phyloP scores from a whole-genome alignment of 2,329 filamentous ascomycete genomes.

The Claviceps pazoutovae region DNA sequence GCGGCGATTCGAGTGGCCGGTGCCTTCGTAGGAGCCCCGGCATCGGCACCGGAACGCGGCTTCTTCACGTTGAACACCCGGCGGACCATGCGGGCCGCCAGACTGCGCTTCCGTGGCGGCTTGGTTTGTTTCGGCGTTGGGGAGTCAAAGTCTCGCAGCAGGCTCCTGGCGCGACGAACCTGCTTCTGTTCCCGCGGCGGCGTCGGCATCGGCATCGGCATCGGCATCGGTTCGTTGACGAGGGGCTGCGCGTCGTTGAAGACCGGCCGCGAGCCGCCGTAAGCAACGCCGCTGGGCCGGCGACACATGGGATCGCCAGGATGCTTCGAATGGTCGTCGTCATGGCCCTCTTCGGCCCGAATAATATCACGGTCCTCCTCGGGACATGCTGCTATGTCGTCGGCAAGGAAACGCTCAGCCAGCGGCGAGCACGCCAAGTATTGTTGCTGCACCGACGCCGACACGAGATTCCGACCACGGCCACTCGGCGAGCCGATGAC shows the following conservation, averaged over 20 bases:
- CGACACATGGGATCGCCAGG: slow-evolving; percentile 49
- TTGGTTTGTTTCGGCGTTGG: slow-evolving; percentile 43
- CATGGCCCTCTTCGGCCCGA: slow-evolving; percentile 16
- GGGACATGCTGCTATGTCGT: slow-evolving; percentile 51
- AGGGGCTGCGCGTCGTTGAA: slow-evolving; percentile 45
- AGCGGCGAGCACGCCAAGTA: slow-evolving; percentile 50
- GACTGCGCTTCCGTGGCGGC: slow-evolving; percentile 15
- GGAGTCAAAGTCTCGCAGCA: slow-evolving; percentile 52
- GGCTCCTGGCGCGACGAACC: slow-evolving; percentile 41
- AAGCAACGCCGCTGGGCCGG: slow-evolving; percentile 63
- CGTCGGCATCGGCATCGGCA: slow-evolving; percentile 16
- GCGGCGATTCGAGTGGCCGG: slow-evolving; percentile 19
- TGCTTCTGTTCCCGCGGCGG: slow-evolving; percentile 39
- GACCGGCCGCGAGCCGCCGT: slow-evolving; percentile 54
- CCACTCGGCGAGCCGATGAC: slow-evolving; percentile 4
- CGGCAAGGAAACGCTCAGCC: slow-evolving; percentile 49
- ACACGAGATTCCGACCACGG: slow-evolving; percentile 2
- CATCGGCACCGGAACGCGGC: slow-evolving; percentile 11
- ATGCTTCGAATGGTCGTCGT: slow-evolving; percentile 18
- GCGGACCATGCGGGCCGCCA: slow-evolving; percentile 29
- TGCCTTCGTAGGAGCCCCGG: neutral
- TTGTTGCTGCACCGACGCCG: slow-evolving; percentile 3
- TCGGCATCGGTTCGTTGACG: slow-evolving; percentile 30
- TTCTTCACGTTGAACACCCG: slow-evolving; percentile 45
- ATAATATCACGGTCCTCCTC: slow-evolving; percentile 37